These are phyloP conservation scores for Cladosporium cucumerinum DNA, from an alignment of 2,329 filamentous ascomycete species.

Conservation along the genomic window DNA sequence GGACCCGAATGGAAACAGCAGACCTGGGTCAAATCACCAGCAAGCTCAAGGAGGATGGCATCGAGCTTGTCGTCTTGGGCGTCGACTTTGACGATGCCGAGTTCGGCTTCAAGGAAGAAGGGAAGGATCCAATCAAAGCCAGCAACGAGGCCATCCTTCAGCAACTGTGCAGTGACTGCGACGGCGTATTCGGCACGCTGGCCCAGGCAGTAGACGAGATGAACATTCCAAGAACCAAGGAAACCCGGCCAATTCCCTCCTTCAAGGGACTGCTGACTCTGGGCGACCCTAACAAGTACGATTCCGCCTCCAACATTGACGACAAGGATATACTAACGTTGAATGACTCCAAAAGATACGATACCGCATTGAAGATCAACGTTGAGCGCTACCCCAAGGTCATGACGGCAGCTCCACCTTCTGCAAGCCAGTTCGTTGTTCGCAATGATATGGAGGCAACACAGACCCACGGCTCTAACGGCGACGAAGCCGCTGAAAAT, in stretches of 20 bases:
- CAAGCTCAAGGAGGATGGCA: conserved; percentile 71
- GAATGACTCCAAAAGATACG: not conserved
- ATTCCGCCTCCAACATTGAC: conserved; percentile 70
- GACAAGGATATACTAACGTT: conserved; percentile 67
- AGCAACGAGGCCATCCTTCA: conserved; percentile 70
- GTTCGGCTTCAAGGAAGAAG: conserved; percentile 87
- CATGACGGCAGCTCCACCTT: conserved; percentile 68
- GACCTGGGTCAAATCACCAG: conserved; percentile 65
- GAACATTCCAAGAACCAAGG: conserved; percentile 71
- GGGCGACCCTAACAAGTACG: not conserved
- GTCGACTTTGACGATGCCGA: conserved; percentile 91
- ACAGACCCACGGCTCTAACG: conserved; percentile 41
- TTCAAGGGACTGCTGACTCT: conserved; percentile 71
- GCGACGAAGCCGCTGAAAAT: conserved; percentile 27
- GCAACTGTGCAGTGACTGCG: conserved; percentile 58
- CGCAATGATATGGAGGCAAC: conserved; percentile 50
- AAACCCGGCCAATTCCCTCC: conserved; percentile 68
- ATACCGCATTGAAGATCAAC: conserved; percentile 70
- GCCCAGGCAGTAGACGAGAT: conserved; percentile 80
- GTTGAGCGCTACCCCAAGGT: conserved; percentile 90
- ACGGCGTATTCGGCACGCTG: conserved; percentile 77
- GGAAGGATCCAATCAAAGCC: conserved; percentile 69
- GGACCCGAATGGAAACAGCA: conserved; percentile 67
- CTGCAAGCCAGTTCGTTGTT: conserved; percentile 73
- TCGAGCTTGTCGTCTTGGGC: conserved; percentile 77